Percentiles rank a stretch among this genome's conserved stretches.
phyloP scores from a whole-genome alignment of 2,329 filamentous ascomycete species.

The Microcera coccophila region DNA sequence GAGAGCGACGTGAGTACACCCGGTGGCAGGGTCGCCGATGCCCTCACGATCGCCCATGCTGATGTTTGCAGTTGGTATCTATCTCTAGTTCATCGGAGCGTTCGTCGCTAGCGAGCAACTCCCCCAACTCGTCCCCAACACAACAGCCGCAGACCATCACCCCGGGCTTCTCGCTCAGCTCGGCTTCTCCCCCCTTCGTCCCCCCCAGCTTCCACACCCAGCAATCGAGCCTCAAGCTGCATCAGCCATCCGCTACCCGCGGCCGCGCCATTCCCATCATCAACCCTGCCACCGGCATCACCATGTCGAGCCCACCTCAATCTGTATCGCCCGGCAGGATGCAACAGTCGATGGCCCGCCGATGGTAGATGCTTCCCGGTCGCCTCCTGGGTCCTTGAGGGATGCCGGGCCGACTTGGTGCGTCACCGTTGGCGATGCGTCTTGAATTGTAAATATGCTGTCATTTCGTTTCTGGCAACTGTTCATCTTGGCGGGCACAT shows the following conservation, averaged over 20 bases:
- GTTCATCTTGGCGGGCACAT: constrained; percentile 51
- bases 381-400: constrained; percentile 32
- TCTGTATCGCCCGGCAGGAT: constrained; percentile 61
- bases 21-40: constrained; percentile 11
- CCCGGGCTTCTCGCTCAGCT: constrained; percentile 71
- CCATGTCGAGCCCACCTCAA: constrained; percentile 82
- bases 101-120: constrained; percentile 91
- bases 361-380: constrained; percentile 45
- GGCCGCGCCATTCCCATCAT: constrained; percentile 94
- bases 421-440: constrained; percentile 35
- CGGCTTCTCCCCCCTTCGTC: constrained; percentile 61
- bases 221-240: constrained; percentile 69
- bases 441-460: constrained; percentile 33
- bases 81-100: constrained; percentile 92
- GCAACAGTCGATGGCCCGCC: constrained; percentile 51
- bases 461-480: constrained; percentile 40
- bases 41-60: constrained; percentile 11
- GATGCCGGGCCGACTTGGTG: constrained; percentile 31
- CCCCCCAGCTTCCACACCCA: constrained; percentile 64
- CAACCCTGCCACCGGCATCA: constrained; percentile 86
- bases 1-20: constrained; percentile 77
- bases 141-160: constrained; percentile 79
- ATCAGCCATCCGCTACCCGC: constrained; percentile 86
- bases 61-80: constrained; percentile 66
- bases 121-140: constrained; percentile 84